These are phyloP conservation scores for Botryosphaeria dothidea DNA, from an alignment of 2,329 filamentous ascomycete genomes.

Conservation along the genomic window DNA sequence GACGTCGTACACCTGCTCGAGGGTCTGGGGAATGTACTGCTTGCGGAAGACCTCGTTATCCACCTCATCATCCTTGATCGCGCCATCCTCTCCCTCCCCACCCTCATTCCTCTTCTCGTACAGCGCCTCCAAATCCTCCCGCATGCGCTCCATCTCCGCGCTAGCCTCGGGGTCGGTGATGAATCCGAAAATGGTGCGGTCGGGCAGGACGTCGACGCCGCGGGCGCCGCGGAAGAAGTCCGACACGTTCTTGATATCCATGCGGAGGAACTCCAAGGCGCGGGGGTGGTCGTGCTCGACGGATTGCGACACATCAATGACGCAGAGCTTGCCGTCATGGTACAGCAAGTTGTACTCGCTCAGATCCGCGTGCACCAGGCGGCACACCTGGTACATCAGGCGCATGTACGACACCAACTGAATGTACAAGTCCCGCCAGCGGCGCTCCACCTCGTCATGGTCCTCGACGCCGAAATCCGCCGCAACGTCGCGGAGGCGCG, in stretches of 20 bases:
- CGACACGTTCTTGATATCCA: slow-evolving; percentile 97
- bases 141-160: slow-evolving; percentile 63
- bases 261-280: slow-evolving; percentile 88
- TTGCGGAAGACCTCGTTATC: slow-evolving; percentile 93
- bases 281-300: slow-evolving; percentile 96
- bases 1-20: slow-evolving; percentile 95
- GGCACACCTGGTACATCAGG: slow-evolving; percentile 87
- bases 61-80: slow-evolving; percentile 60
- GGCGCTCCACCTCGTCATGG: slow-evolving; percentile 57
- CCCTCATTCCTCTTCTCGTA: slow-evolving; percentile 61
- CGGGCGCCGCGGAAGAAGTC: slow-evolving; percentile 84
- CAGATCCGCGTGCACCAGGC: slow-evolving; percentile 90
- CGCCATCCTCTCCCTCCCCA: slow-evolving; percentile 45
- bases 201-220: slow-evolving; percentile 76
- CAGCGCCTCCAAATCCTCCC: slow-evolving; percentile 64
- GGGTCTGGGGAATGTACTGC: slow-evolving; percentile 93
- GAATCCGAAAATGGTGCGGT: slow-evolving; percentile 82
- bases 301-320: slow-evolving; percentile 97
- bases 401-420: slow-evolving; percentile 88
- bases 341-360: slow-evolving; percentile 98
- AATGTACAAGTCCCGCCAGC: slow-evolving; percentile 78
- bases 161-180: slow-evolving; percentile 66
- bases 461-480: slow-evolving; percentile 62
- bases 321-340: slow-evolving; percentile 76
- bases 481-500: slow-evolving; percentile 82